Conservation (phyloP, 2,329 filamentous ascomycete genomes). For the Aphanocladium album region DNA sequence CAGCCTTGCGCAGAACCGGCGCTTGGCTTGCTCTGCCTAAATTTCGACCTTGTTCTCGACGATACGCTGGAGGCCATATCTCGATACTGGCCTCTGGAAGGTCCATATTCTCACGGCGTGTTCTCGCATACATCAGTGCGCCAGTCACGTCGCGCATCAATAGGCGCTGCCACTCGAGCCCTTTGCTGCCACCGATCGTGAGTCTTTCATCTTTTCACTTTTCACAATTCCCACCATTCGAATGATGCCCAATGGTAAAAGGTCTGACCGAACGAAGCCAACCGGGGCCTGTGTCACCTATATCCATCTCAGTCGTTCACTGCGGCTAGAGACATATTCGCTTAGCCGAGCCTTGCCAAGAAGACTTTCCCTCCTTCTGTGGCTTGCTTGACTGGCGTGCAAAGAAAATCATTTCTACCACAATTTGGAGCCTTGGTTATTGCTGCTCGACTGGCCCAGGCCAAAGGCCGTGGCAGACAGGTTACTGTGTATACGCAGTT, state of each 20-base stretch:
- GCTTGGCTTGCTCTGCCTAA: not conserved
- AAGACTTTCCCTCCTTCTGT: not conserved
- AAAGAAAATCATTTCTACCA: constrained; percentile 26
- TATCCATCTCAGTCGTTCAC: not conserved
- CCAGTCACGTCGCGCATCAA: not conserved
- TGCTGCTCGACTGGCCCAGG: constrained; percentile 40
- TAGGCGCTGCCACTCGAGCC: not conserved
- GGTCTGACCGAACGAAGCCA: constrained; percentile 50
- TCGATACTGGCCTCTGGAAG: not conserved
- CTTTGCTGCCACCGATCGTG: not conserved
- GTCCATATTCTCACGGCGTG: too few relatives aligned
- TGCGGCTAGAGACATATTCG: not conserved
- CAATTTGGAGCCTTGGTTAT: constrained; percentile 50
- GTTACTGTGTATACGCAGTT: constrained; percentile 11
- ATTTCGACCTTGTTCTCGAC: not conserved
- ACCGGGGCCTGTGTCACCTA: constrained; percentile 38
- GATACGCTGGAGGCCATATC: not conserved
- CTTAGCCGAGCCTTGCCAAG: not conserved
- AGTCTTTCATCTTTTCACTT: not conserved
- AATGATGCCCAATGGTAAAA: constrained; percentile 62
- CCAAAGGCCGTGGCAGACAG: constrained; percentile 59
- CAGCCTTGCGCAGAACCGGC: not conserved
- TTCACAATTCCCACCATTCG: constrained; percentile 15
- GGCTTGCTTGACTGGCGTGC: not conserved
- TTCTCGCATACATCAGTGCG: not conserved